These are phyloP conservation scores for Paraphoma sp. DNA, from an alignment of 2,329 filamentous ascomycete species.

Conservation along the genomic window DNA sequence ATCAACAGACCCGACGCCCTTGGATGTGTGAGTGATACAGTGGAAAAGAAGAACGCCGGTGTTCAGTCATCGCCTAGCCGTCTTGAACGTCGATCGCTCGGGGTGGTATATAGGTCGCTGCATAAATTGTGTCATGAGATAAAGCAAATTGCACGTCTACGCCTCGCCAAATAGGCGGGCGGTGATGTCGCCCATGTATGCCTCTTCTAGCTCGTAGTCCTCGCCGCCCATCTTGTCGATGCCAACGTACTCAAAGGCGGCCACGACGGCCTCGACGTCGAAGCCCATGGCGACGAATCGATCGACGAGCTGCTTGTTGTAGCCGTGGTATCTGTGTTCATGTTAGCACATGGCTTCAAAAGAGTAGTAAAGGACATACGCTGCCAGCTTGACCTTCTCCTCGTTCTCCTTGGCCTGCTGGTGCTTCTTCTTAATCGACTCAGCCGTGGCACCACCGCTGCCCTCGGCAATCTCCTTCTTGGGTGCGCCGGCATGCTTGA, in stretches of 20 bases:
- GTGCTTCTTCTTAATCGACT: conserved; percentile 62
- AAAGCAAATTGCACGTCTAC: conserved; percentile 3
- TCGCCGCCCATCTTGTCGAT: conserved; percentile 79
- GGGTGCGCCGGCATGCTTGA: conserved; percentile 81
- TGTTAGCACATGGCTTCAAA: conserved; percentile 35
- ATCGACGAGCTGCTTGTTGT: conserved; percentile 82
- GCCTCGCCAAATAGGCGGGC: conserved; percentile 82
- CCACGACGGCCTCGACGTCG: conserved; percentile 82
- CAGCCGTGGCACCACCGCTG: conserved; percentile 59
- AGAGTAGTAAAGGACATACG: conserved; percentile 49
- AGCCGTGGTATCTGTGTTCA: conserved; percentile 76
- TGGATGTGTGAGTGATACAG: conserved; percentile 15
- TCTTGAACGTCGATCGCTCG: not conserved
- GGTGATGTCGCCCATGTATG: conserved; percentile 88
- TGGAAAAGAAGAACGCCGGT: conserved; percentile 16
- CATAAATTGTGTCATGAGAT: not conserved
- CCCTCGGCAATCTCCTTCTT: conserved; percentile 60
- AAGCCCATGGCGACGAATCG: conserved; percentile 93
- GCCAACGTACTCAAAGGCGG: conserved; percentile 80
- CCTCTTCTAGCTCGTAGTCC: conserved; percentile 87
- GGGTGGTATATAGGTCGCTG: not conserved
- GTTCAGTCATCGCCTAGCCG: not conserved
- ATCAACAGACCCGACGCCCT: conserved; percentile 17
- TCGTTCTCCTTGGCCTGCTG: conserved; percentile 64
- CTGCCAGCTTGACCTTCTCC: conserved; percentile 62